Evolutionary conservation across 2,329 filamentous ascomycete genomes (phyloP), one percentile per base, ranked within the genome.

Genomic region (Colletotrichum higginsianum): DNA sequence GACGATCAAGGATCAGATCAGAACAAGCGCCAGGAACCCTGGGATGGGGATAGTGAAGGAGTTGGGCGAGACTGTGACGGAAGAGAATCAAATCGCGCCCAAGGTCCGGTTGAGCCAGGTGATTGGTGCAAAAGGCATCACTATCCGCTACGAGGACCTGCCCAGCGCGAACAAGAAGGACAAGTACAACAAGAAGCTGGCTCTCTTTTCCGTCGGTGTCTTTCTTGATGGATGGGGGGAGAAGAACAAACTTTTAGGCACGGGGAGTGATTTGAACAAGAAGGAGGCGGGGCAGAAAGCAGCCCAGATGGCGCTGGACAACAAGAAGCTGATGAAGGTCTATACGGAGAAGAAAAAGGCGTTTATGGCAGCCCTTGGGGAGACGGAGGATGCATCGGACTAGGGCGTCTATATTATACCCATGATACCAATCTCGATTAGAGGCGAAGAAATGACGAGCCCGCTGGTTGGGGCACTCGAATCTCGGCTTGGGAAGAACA

Each of bases 151-250:
- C 77, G 83, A 86, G 70, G 89, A 92, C 53, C 82, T 89, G 73
- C 84, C 82, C 4, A 73, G 75, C 68, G 42, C 80, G 84, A 4
- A 61, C 9, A 85, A 87, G 73, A 84, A 85, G 50, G 86, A 84
- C 61, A 89, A 87, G 76, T 86, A 91, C 75, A 82, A 85, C 55
- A 83, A 80, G 16, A 87, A 86, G 1, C 80, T 91, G 38, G 86
- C 88, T 21, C 80, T 91, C 35, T 94, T 89, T 77, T 88, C 86
- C 3, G 86, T 94, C 1, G 91, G 87, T 0, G 86, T 90, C 0
- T 93, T 89, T 75, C 82, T 94, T 38, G 88, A 89, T 23, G 93
- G 92, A 0, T 93, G 91, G 86, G 93, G 92, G 5, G 90, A 92
- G 79, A 86, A 85, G 42, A 83, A 88, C 60, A 87, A 89, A 78